Base-by-base conservation (phyloP, 257 asterid genomes). In the Primulina eburnea region DNA sequence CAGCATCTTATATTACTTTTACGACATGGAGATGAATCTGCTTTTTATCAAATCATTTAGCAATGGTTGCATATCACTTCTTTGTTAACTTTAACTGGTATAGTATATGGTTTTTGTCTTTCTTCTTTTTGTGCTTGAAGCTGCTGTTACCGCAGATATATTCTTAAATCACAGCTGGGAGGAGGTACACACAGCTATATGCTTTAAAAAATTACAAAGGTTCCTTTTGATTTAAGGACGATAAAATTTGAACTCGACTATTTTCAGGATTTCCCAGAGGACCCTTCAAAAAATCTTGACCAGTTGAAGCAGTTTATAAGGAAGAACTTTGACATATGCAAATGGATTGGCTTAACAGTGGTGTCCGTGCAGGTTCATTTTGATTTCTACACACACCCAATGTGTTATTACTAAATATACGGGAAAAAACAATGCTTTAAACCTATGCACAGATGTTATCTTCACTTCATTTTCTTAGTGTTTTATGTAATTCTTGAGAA, bases 201-300 rank as follows among this genome's bases (percentile, higher is more conserved):
- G 47, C 58, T 64, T 77, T 67, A 30, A 35, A 64, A 18, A 8
- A 37, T 55, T 56, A 28, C 57, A 17, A 11, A 16, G 12, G 60
- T 37, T 76, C 53, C n/a, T 70, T 65, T 52, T 38, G 33, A 30
- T 32, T 53, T 60, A 16, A 9, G 62, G 64, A 65, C 73, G 52
- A 63, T 68, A 38, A 37, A 24, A 50, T 47, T 62, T 62, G 30
- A 5, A 63, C 37, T 61, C 38, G 29, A 47, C 58, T 53, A 64
- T 66, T 62, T 75, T 80, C 86, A 91, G 97, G 96, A 90, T 86
- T 90, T 93, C 73, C 99, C 97, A 0, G 75, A 75, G 71, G 99
- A 93, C 70, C 75, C 83, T 71, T 82, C 97, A 29, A 97, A 95
- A 68, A 87, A 93, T 73, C 72, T 93, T 43, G 80, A 86, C 68